Base-by-base conservation (phyloP, 495 filamentous ascomycete species). In the Gamarada debralockiae region DNA sequence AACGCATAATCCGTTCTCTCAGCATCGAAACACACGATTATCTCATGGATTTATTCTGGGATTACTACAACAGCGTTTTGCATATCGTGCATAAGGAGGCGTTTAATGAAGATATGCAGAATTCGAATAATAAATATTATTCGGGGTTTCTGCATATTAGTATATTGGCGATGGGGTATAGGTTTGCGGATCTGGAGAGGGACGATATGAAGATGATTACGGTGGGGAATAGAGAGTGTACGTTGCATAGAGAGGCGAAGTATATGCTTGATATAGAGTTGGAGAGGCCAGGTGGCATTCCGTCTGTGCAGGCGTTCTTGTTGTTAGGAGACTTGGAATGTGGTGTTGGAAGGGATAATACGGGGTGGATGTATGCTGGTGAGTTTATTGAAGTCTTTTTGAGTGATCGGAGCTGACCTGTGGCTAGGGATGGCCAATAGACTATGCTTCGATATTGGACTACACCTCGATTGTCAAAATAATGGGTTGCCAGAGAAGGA, bases 291-390 rank as follows among this genome's bases (percentile, higher is more conserved):
- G 73, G 73, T 7, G 75, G 75, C 0, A 66, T 79, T 21, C 70
- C 77, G 2, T 73, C 70, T 12, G 71, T 79, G 14, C 74, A 76
- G 40, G 73, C 72, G 0, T 66, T 80, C 14, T 60, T 80, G 22
- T 52, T 80, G 17, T 55, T 80, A 1, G 74, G 73, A 10, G 75
- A 80, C 50, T 57, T 77, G n/a, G 77, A 80, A 56, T 74, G 68
- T 31, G 71, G 70, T 22, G 72, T 73, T 23, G 76, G 75, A 6
- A 56, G 76, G 48, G 77, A 80, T 41, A 72, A 70, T 44, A 56
- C 70, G 2, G 77, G 77, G 9, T 78, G 77, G 76, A 71, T 79
- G 61, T 78, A 78, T 58, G 66, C 68, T 29, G 70, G 71, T 72
- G 57, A 51, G 59, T 57, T 14, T 1, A 38, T 17, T 13, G 8